phyloP scores from a whole-genome alignment of 2,329 filamentous ascomycete genomes.

The Lojkania enalia region DNA sequence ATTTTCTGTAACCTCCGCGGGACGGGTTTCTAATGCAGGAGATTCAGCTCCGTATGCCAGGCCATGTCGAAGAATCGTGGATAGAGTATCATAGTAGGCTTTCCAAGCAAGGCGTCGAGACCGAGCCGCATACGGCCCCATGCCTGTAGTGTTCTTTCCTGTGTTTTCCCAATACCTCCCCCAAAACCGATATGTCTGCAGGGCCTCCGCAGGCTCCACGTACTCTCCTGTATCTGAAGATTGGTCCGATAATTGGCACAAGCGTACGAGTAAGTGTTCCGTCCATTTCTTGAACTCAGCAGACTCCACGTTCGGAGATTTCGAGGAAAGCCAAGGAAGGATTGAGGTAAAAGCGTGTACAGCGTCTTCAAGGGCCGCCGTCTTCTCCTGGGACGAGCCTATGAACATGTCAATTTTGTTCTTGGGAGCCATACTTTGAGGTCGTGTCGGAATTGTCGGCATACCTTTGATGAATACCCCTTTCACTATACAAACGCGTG shows the following conservation, averaged over 20 bases:
- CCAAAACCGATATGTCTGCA: constrained; percentile 64
- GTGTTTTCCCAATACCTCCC: constrained; percentile 63
- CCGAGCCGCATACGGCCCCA: constrained; percentile 23
- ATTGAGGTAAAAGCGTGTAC: constrained; percentile 68
- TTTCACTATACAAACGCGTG: constrained; percentile 79
- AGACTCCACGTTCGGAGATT: constrained; percentile 52
- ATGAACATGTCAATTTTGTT: background rate
- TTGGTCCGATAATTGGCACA: constrained; percentile 70
- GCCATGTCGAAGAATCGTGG: constrained; percentile 70
- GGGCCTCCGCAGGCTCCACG: constrained; percentile 39
- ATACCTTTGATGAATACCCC: constrained; percentile 76
- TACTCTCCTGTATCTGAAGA: constrained; percentile 48
- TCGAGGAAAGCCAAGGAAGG: constrained; percentile 64
- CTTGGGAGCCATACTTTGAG: no score
- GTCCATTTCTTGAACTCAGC: constrained; percentile 74
- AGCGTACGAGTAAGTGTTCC: constrained; percentile 75
- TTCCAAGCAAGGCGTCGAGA: constrained; percentile 73
- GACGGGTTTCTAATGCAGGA: constrained; percentile 13
- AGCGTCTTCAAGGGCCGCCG: constrained; percentile 57
- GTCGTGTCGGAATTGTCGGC: no score
- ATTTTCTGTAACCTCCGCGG: constrained; percentile 17
- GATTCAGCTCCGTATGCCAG: constrained; percentile 60
- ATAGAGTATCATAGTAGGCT: constrained; percentile 80
- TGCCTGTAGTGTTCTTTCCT: constrained; percentile 21
- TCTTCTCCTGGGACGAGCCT: constrained; percentile 53